Percentiles rank a stretch among this genome's conserved stretches.
Conservation (phyloP, 495 filamentous ascomycete species). For the Bacidia gigantensis region DNA sequence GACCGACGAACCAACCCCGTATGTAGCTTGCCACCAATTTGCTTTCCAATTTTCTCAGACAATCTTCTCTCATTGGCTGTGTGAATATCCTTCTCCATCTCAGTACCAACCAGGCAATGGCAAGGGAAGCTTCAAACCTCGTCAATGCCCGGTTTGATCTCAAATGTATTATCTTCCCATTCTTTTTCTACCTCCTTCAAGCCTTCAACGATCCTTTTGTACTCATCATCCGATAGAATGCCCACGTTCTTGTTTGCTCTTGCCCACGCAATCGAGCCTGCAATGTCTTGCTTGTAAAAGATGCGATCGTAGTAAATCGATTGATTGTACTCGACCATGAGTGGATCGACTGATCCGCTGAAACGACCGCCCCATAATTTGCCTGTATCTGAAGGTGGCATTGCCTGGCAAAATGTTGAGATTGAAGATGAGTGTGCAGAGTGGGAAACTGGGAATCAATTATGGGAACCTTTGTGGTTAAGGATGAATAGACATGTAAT, state of each 20-base stretch:
- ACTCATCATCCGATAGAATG: constrained; percentile 64
- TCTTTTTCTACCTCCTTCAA: constrained; percentile 59
- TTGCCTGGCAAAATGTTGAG: neutral
- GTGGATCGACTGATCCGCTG: constrained; percentile 65
- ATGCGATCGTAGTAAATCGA: constrained; percentile 73
- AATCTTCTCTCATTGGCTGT: constrained; percentile 88
- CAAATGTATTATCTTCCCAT: constrained; percentile 51
- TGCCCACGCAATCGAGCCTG: constrained; percentile 74
- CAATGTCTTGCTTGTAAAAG: constrained; percentile 70
- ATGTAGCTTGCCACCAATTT: constrained; percentile 82
- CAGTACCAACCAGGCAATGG: constrained; percentile 7
- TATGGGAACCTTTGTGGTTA: no score
- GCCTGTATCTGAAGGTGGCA: constrained; percentile 19
- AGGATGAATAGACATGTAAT: no score
- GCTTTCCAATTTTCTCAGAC: constrained; percentile 77
- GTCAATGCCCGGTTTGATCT: constrained; percentile 46
- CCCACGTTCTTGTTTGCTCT: constrained; percentile 64
- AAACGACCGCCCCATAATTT: constrained; percentile 79
- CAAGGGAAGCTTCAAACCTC: no score
- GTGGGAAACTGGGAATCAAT: no score
- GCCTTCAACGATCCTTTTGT: constrained; percentile 60
- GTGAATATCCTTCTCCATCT: constrained; percentile 52
- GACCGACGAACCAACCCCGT: constrained; percentile 41
- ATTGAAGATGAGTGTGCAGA: no score
- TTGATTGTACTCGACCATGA: constrained; percentile 84